phyloP scores from a whole-genome alignment of 805 yeast species.

The Sugiyamaella chiloensis region DNA sequence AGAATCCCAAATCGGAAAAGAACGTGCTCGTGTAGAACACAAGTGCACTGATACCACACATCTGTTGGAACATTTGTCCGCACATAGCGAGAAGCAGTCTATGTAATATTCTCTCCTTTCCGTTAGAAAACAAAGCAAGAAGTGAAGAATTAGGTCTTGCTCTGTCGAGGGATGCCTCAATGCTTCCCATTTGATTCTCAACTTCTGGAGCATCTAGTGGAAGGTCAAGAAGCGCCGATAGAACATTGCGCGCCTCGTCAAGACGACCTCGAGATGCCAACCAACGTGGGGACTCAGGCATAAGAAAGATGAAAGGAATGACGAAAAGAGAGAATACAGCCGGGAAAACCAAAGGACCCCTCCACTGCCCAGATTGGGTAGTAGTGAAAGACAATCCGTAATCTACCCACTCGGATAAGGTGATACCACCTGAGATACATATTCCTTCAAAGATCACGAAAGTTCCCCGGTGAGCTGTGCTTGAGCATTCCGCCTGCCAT shows the following conservation, averaged over 20 bases:
- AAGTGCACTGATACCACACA: slow-evolving; percentile 33
- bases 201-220: slow-evolving; percentile 26
- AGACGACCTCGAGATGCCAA: slow-evolving; percentile 63
- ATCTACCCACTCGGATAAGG: slow-evolving; percentile 54
- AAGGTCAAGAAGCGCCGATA: slow-evolving; percentile 41
- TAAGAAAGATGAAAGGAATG: slow-evolving; percentile 51
- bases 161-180: slow-evolving; percentile 50
- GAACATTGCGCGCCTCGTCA: slow-evolving; percentile 46
- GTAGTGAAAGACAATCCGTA: slow-evolving; percentile 63
- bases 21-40: slow-evolving; percentile 26
- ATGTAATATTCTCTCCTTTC: slow-evolving; percentile 45
- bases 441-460: slow-evolving; percentile 69
- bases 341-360: slow-evolving; percentile 78
- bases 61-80: slow-evolving; percentile 44
- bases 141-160: slow-evolving; percentile 46
- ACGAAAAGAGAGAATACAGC: slow-evolving; percentile 47
- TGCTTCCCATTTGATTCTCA: slow-evolving; percentile 36
- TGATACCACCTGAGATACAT: slow-evolving; percentile 69
- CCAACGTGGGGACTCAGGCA: slow-evolving; percentile 90
- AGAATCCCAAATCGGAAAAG: slow-evolving; percentile 35
- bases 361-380: slow-evolving; percentile 52
- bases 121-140: slow-evolving; percentile 50
- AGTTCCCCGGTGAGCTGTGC: slow-evolving; percentile 63
- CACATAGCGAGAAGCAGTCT: slow-evolving; percentile 41
- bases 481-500: slow-evolving; percentile 75